Base-by-base conservation (phyloP, 352 stramenopile genomes). In the Pelagophyceae sp. region DNA sequence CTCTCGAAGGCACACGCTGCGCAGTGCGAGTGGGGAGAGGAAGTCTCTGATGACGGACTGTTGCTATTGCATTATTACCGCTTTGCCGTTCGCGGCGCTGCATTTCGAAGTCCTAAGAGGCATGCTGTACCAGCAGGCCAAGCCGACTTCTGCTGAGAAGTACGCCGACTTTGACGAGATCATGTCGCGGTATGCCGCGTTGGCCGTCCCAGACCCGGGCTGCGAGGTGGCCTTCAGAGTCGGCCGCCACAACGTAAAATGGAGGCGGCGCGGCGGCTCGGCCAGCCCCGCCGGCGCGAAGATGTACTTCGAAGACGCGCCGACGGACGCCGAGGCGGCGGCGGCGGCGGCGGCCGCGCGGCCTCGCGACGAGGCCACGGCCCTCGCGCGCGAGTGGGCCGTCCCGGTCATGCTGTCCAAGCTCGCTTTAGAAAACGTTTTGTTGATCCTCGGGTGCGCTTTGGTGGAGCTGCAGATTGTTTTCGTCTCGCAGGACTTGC, bases 391-490 rank as follows among this genome's bases (percentile, higher is more conserved):
- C 63, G 72, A 80, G 65, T 80, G 76, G 76, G 61, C 69, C 37
- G n/a, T 76, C 15, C 76, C 76, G 3, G 38, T 69, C 6, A 38
- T 80, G 31, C 31, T 80, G 25, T 3, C 19, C 11, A 45, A 32
- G 29, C 64, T 80, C 37, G 35, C 69, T 17, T 32, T 80, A 25
- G 76, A 80, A 29, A 63, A 78, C 40, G 58, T 80, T 6, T 29
- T 75, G 15, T 58, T 78, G 17, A 17, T 80, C 15, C 51, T 80
- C 27, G 76, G 69, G 6, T 80, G 72, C 70, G 76, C 76, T 2
- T 32, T 80, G 25, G 32, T 64, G 6, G 76, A 80, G 67, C 60
- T 78, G 27, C 40, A 78, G 72, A 51, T 72, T 29, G 76, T 80
- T 27, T 80, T 80, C 37, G 38, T 69, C 33, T 80, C 69, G 19